A percentile compares a stretch with the other conserved stretches of the same genome.
phyloP scores from a whole-genome alignment of 2,329 filamentous ascomycete species.

The Neonectria punicea region DNA sequence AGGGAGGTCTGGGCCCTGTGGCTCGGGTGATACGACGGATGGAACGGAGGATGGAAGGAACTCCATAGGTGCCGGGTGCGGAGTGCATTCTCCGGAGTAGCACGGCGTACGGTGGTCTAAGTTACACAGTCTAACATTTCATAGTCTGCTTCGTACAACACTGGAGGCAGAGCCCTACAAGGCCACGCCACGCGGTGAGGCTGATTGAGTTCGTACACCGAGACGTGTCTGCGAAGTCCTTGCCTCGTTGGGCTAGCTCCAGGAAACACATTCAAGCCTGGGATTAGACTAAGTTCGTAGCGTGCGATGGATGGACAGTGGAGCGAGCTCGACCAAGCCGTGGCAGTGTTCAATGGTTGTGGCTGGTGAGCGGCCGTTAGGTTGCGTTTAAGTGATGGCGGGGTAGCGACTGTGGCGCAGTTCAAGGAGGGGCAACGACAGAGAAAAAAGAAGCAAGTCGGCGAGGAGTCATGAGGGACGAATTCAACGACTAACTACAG shows the following conservation, averaged over 20 bases:
- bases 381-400: not conserved
- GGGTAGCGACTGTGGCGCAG: conserved; percentile 24
- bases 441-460: conserved; percentile 11
- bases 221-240: conserved; percentile 11
- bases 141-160: not conserved
- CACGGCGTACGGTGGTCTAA: too few relatives aligned
- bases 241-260: conserved; percentile 12
- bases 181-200: conserved; percentile 20
- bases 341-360: too few relatives aligned
- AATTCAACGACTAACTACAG: not conserved
- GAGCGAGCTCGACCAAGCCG: not conserved
- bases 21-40: not conserved
- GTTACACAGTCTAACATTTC: not conserved
- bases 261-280: not conserved
- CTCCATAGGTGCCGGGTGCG: not conserved
- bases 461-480: conserved; percentile 17
- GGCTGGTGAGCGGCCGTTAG: too few relatives aligned
- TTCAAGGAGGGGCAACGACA: conserved; percentile 18
- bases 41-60: not conserved
- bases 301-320: not conserved
- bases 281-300: too few relatives aligned
- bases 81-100: not conserved
- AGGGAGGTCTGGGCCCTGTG: not conserved
- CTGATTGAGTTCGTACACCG: conserved; percentile 6
- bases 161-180: conserved; percentile 14